Percentiles rank a stretch among this genome's conserved stretches.
These are phyloP conservation scores for Annulohypoxylon stygium DNA, from an alignment of 495 filamentous ascomycete genomes.

Conservation along the genomic window DNA sequence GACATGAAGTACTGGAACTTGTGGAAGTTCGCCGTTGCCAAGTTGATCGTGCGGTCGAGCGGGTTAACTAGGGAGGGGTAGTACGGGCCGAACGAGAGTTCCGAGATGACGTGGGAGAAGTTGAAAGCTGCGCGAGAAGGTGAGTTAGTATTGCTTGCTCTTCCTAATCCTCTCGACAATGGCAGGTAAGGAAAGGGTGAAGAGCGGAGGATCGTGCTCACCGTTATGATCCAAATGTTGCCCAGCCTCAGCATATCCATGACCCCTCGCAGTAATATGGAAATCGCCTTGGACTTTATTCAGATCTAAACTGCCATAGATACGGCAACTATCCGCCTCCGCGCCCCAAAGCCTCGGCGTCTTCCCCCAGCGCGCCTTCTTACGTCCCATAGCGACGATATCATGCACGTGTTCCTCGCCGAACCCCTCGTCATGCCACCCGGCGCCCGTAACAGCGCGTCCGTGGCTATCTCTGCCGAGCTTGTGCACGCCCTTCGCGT, in stretches of 20 bases:
- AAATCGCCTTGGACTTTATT: slow-evolving; percentile 99
- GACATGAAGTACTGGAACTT: slow-evolving; percentile 99
- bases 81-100: slow-evolving; percentile 95
- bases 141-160: slow-evolving; percentile 15
- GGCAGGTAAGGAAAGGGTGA: neutral
- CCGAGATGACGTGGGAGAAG: slow-evolving; percentile 96
- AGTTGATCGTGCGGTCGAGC: slow-evolving; percentile 88
- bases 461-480: slow-evolving; percentile 67
- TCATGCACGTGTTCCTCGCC: slow-evolving; percentile 80
- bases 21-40: slow-evolving; percentile 81
- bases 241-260: slow-evolving; percentile 86
- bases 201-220: slow-evolving; percentile 58
- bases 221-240: slow-evolving; percentile 86
- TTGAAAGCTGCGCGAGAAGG: slow-evolving; percentile 77
- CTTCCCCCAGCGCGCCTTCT: slow-evolving; percentile 73
- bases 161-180: neutral
- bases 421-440: slow-evolving; percentile 71
- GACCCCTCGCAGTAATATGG: slow-evolving; percentile 94
- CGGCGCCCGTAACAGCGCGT: slow-evolving; percentile 63
- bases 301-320: slow-evolving; percentile 89
- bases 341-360: slow-evolving; percentile 75
- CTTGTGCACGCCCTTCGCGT: slow-evolving; percentile 74
- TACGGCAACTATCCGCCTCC: slow-evolving; percentile 75
- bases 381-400: slow-evolving; percentile 72
- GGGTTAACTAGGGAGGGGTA: slow-evolving; percentile 95